Percentiles rank a stretch among this genome's conserved stretches.
Evolutionary conservation across 441 rosid species (phyloP).

Genomic region (Croton setiger): DNA sequence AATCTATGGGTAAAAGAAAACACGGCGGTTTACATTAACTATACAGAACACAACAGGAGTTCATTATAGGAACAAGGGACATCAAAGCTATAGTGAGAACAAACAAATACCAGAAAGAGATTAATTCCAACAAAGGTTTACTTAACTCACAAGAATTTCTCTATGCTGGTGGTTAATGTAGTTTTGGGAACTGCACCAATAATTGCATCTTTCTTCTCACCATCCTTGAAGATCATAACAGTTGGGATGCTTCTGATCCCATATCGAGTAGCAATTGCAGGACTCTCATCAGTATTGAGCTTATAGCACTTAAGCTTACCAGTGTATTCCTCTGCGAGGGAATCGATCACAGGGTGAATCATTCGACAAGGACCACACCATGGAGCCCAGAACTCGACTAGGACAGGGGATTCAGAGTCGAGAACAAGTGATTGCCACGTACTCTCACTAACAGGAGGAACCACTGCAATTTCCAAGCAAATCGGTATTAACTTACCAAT

Average conservation of each 20-base stretch:
- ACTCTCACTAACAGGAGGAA: slow-evolving; percentile 44
- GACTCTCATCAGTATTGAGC: slow-evolving; percentile 85
- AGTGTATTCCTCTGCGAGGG: slow-evolving; percentile 62
- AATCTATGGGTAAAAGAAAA: slow-evolving; percentile 3
- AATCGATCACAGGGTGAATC: slow-evolving; percentile 81
- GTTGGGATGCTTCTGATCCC: slow-evolving; percentile 94
- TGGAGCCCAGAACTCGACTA: slow-evolving; percentile 97
- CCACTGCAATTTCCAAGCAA: slow-evolving; percentile 40
- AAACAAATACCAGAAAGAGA: slow-evolving; percentile 15
- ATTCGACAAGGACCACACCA: slow-evolving; percentile 99
- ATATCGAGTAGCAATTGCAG: slow-evolving; percentile 60
- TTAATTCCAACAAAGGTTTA: slow-evolving; percentile 6
- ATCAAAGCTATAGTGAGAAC: background rate
- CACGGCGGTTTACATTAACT: slow-evolving; percentile 24
- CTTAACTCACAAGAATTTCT: slow-evolving; percentile 55
- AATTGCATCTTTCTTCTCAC: slow-evolving; percentile 89
- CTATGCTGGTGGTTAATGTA: slow-evolving; percentile 66
- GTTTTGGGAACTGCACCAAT: slow-evolving; percentile 87
- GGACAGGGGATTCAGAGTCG: slow-evolving; percentile 56
- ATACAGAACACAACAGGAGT: slow-evolving; percentile 25
- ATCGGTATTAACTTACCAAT: background rate
- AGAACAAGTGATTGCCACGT: slow-evolving; percentile 79
- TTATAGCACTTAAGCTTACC: slow-evolving; percentile 89
- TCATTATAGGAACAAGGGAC: slow-evolving; percentile 19
- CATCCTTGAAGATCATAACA: slow-evolving; percentile 76